Evolutionary conservation across 2,329 filamentous ascomycete species (phyloP), one percentile per base, ranked within the genome.

Genomic region (Aspergillus vadensis): DNA sequence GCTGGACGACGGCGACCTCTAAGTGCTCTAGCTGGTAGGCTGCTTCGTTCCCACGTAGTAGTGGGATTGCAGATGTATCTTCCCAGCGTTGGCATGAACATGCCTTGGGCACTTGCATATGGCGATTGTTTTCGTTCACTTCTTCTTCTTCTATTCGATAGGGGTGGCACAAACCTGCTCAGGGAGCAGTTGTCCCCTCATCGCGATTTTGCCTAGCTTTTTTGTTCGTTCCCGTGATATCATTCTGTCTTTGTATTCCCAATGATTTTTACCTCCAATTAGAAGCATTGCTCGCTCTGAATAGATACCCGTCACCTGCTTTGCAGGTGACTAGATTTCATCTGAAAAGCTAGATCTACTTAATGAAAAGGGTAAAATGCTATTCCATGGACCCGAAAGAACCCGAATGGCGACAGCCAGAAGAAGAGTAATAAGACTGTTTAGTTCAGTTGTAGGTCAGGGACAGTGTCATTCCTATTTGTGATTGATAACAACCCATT

Each of bases 1-100:
- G 70, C 17, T 72, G 69, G 69, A 39, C 59, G 10, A 56, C 54
- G 4, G 69, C 67, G 4, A 41, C 68, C 12, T 69, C 61, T 53
- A 57, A 19, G 14, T 50, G 47, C 47, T 30, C 47, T 30, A 32
- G 25, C 25, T 30, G 7, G 23, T 27, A 27, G 3, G 25, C n/a
- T 25, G 12, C 23, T 10, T 30, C 27, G 10, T 30, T 17, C 14
- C 47, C 17, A 15, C 15, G 27, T 19, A 44, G 19, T 44, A 14
- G 10, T 36, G 32, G 32, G 32, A 14, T 14, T 5, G 32, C 0
- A 36, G 5, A 5, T 36, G 6, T 36, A 2, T 14, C 12, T 5
- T 12, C n/a, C 41, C 41, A 44, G 21, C 17, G 3, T 44, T 44
- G 17, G 21, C 17, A 44, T 44, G 19, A 44, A 5, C 12, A 36